Base-by-base conservation (phyloP, 768 basidiomycete genomes). In the Mycena haematopus region DNA sequence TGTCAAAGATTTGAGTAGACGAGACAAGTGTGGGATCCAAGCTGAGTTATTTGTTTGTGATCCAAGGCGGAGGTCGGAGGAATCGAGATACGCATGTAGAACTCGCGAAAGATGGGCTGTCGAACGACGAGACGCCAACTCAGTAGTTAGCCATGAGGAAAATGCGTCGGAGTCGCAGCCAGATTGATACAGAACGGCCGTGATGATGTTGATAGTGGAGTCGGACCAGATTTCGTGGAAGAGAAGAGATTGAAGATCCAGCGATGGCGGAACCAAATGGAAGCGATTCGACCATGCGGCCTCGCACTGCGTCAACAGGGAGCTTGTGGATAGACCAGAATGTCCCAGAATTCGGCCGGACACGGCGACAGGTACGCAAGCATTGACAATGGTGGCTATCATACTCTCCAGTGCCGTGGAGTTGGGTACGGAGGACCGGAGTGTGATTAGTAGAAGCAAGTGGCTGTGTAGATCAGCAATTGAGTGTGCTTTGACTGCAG, bases 1-100 rank as follows among this genome's bases (percentile, higher is more conserved):
- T 44, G 65, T 52, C 31, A 68, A 36, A 6, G 51, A 49, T 10
- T 47, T 33, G 14, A 72, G 13, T 19, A 78, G 60, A n/a, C 71
- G 71, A 1, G 72, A 51, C 29, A 82, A 56, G 35, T 78, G 72
- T 13, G 65, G 64, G 1, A 63, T n/a, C 72, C 81, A 78, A 21
- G 70, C 46, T 10, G 29, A 19, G 15, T 49, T 8, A 36, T 72
- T 69, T 33, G 65, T 58, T 17, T 74, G 61, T 1, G 69, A 56
- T 38, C 59, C 52, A 10, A 65, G 63, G 3, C 65, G 67, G 24
- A 68, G 50, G n/a, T 63, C 68, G 11, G 62, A 64, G 31, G 74
- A 68, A 25, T 87, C 85, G n/a, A 87, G 70, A 56, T 83, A 80
- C 7, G 83, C 80, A 51, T 78, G 73, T 7, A 87, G 49, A 10